Conservation (phyloP, 1,139 yeast genomes). For the Geotrichum bryndzae region DNA sequence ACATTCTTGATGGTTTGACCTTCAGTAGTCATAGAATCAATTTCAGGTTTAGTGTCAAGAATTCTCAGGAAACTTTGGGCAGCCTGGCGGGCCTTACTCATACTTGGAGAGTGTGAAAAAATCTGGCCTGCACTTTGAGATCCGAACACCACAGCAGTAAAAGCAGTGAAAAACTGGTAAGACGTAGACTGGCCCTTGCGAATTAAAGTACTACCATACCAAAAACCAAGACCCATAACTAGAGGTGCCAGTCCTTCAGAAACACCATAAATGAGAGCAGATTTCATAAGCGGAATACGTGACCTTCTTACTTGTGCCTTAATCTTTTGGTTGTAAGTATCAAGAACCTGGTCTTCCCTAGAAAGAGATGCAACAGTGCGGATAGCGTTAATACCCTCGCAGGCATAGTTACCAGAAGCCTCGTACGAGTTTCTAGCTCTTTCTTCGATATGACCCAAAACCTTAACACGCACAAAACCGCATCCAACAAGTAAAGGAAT, state of each 20-base stretch:
- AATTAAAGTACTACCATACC: conserved; percentile 42
- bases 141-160: conserved; percentile 61
- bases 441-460: conserved; percentile 62
- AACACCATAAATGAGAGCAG: conserved; percentile 33
- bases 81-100: conserved; percentile 46
- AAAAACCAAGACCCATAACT: conserved; percentile 39
- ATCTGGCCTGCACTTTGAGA: conserved; percentile 82
- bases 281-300: conserved; percentile 26
- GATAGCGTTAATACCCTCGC: conserved; percentile 36
- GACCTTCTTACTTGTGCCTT: conserved; percentile 31
- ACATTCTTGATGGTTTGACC: conserved; percentile 42
- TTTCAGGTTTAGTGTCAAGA: conserved; percentile 57
- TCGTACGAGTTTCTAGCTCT: conserved; percentile 38
- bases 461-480: conserved; percentile 76
- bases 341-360: conserved; percentile 34
- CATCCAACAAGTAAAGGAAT: conserved; percentile 68
- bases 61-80: conserved; percentile 75
- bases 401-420: conserved; percentile 36
- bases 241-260: conserved; percentile 38
- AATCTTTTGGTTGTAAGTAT: conserved; percentile 28
- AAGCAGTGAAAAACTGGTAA: conserved; percentile 35
- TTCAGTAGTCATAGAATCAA: conserved; percentile 45
- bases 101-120: conserved; percentile 81
- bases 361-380: conserved; percentile 38
- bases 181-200: conserved; percentile 25